Evolutionary conservation across 1,139 yeast species (phyloP), one percentile per base, ranked within the genome.

Genomic region (Eremothecium gossypii): DNA sequence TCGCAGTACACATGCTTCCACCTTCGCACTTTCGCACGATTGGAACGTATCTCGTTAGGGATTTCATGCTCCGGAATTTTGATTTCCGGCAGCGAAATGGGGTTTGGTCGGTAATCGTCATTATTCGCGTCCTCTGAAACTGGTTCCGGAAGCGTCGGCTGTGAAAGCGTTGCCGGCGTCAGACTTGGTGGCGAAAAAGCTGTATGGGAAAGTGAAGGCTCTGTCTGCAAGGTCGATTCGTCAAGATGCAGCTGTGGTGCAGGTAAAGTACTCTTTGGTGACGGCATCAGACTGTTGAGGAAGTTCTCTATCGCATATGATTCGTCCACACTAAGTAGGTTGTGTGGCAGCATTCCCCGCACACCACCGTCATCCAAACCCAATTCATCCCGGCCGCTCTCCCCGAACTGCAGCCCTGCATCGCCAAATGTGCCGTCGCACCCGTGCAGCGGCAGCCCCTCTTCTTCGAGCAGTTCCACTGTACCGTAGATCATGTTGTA

Each of bases 1-100:
- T 61, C 66, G 7, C 57, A 43, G 33, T 56, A 51, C 4, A 60
- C 63, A 45, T 61, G 66, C 38, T 55, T 59, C 61, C 64, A 58
- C 45, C 58, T 60, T 41, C 58, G 52, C 10, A 56, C 27, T 33
- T 45, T 45, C 5, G 44, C 45, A 4, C 49, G 41, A 42, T 57
- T 53, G 20, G 44, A 34, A 17, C 28, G 33, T 2, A 59, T 39
- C 27, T 51, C 50, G 2, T 33, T 14, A 1, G 64, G 64, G 7
- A 52, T 45, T 12, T 49, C 49, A 7, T 48, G 41, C 29, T 55
- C 55, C 2, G 50, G 45, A 11, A 58, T 44, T 5, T 46, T 47
- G 9, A 57, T 50, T 5, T 55, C 58, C 7, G 63, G 62, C 8
- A 59, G 42, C n/a, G 43, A 39, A 31, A 49, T 44, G 29, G 44